phyloP scores from a whole-genome alignment of 208 protist species.

The Acanthamoeba triangularis region DNA sequence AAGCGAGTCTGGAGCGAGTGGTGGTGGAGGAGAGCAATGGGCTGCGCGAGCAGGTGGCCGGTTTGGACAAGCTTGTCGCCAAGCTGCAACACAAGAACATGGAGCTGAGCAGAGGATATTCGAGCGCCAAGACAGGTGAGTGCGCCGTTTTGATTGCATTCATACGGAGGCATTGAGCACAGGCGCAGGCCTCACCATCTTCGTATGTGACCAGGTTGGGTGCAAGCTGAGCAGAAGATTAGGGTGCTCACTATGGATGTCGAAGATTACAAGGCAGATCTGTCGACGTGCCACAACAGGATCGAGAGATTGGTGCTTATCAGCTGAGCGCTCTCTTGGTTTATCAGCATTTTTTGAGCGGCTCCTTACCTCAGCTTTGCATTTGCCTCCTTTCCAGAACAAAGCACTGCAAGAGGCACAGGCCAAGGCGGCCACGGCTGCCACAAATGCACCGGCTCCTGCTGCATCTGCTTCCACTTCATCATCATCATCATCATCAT shows the following conservation, averaged over 20 bases:
- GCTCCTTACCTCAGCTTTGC: background rate
- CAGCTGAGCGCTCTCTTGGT: background rate
- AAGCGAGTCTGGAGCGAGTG: background rate
- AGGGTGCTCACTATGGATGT: constrained; percentile 20
- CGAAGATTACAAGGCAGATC: constrained; percentile 30
- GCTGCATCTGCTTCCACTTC: background rate
- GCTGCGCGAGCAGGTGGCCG: background rate
- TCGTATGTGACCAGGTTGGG: constrained; percentile 7
- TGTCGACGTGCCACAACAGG: constrained; percentile 69
- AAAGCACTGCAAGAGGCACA: constrained; percentile 54
- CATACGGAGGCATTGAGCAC: background rate
- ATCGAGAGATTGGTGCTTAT: constrained; percentile 45
- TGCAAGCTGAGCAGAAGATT: constrained; percentile 23
- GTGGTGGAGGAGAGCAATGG: background rate
- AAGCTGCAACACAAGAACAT: constrained; percentile 59
- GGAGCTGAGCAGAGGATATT: background rate
- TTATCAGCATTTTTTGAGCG: background rate
- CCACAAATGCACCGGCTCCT: background rate
- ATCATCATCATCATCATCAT: constrained; percentile 10
- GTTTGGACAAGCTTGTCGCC: constrained; percentile 9
- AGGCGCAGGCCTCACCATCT: background rate
- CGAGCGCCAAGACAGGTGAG: background rate
- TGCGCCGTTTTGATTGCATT: background rate
- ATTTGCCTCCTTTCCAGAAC: background rate
- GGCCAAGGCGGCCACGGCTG: background rate